phyloP scores from a whole-genome alignment of 495 filamentous ascomycete genomes.

The Penicillium pulvis region DNA sequence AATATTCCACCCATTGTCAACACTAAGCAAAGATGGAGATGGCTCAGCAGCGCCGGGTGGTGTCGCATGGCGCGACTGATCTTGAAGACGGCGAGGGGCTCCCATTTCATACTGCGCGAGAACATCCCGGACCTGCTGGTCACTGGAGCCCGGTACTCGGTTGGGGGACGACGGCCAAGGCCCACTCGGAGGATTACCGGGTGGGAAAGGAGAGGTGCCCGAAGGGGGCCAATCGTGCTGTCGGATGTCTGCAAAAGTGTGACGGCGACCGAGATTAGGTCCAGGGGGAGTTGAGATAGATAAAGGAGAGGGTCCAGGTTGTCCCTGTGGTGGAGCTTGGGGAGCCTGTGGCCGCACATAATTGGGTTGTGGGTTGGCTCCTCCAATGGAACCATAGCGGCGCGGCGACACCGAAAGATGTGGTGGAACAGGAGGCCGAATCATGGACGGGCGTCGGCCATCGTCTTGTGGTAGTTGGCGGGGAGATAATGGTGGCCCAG shows the following conservation, averaged over 20 bases:
- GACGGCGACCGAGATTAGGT: constrained; percentile 74
- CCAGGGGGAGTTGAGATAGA: constrained; percentile 74
- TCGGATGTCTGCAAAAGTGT: constrained; percentile 96
- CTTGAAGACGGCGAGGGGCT: constrained; percentile 54
- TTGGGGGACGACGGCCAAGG: constrained; percentile 89
- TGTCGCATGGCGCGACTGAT: constrained; percentile 69
- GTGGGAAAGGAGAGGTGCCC: constrained; percentile 66
- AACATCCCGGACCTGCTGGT: constrained; percentile 79
- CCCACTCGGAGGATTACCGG: constrained; percentile 35
- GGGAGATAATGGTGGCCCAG: constrained; percentile 83
- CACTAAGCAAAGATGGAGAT: constrained; percentile 45
- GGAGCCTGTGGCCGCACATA: constrained; percentile 66
- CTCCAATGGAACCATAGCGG: constrained; percentile 83
- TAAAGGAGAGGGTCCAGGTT: constrained; percentile 72
- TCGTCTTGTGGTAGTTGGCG: constrained; percentile 89
- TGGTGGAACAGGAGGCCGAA: constrained; percentile 75
- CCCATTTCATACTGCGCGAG: constrained; percentile 82
- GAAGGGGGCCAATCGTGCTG: constrained; percentile 79
- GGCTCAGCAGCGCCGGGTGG: constrained; percentile 62
- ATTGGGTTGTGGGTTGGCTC: constrained; percentile 69
- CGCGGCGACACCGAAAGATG: constrained; percentile 77
- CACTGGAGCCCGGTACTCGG: constrained; percentile 63
- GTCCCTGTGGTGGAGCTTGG: constrained; percentile 65
- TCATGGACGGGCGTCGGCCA: constrained; percentile 65
- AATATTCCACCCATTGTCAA: constrained; percentile 62